These are phyloP conservation scores for Penicilliopsis zonata DNA, from an alignment of 495 filamentous ascomycete species.

Conservation along the genomic window DNA sequence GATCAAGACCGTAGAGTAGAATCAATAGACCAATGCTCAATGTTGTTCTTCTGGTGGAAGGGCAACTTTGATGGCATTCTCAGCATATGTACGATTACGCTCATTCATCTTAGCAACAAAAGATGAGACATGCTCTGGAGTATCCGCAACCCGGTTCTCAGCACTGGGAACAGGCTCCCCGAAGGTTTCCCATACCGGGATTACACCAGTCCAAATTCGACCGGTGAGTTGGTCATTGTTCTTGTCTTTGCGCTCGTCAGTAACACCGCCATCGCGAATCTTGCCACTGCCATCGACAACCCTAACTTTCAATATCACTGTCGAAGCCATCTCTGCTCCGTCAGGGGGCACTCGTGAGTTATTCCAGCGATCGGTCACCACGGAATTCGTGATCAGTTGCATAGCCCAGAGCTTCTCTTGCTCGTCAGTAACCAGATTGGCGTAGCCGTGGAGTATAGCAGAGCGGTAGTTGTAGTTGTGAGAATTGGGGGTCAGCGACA, in stretches of 20 bases:
- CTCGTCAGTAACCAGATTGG: slow-evolving; percentile 47
- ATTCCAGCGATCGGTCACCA: slow-evolving; percentile 57
- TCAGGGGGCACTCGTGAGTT: slow-evolving; percentile 62
- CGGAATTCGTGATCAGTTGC: slow-evolving; percentile 65
- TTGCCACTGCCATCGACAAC: slow-evolving; percentile 69
- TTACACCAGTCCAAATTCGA: slow-evolving; percentile 72
- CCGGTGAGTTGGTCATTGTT: slow-evolving; percentile 45
- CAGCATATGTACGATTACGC: slow-evolving; percentile 38
- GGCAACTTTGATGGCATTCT: slow-evolving; percentile 23
- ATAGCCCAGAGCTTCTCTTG: slow-evolving; percentile 78
- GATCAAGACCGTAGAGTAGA: slow-evolving; percentile 5
- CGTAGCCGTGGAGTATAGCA: slow-evolving; percentile 68
- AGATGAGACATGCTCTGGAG: slow-evolving; percentile 52
- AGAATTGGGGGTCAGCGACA: slow-evolving; percentile 64
- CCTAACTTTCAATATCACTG: slow-evolving; percentile 58
- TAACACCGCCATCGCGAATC: slow-evolving; percentile 53
- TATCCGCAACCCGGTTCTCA: slow-evolving; percentile 43
- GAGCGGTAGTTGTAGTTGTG: slow-evolving; percentile 89
- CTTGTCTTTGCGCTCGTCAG: slow-evolving; percentile 60
- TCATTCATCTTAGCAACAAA: slow-evolving; percentile 45
- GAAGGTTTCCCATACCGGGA: slow-evolving; percentile 55
- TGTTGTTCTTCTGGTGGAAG: slow-evolving; percentile 29
- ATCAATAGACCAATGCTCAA: slow-evolving; percentile 7
- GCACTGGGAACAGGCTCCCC: slow-evolving; percentile 57
- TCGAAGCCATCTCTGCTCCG: slow-evolving; percentile 63